Base-by-base conservation (phyloP, 78 protist genomes). In the Dictyostelium capitatum region DNA sequence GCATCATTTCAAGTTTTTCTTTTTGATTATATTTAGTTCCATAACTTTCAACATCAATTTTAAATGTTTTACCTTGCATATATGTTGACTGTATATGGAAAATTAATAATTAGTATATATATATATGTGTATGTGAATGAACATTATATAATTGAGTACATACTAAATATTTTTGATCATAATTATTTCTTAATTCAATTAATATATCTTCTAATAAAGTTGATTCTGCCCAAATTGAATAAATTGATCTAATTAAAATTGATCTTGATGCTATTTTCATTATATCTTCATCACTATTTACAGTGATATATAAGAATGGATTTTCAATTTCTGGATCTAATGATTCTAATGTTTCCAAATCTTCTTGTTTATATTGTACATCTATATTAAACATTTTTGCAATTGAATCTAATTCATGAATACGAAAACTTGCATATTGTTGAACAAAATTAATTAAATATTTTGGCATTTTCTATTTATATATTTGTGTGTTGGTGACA, bases 1-100 rank as follows among this genome's bases (percentile, higher is more conserved):
- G 37, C 80, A 90, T 90, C 56, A 67, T 90, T 3, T 25, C 67
- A 1, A 90, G 2, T 50, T 90, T 81, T n/a, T 81, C 78, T 37
- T 73, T 69, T 64, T 79, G 79, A 41, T 47, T 46, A 28, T 65
- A 67, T 82, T 80, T 78, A 48, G 23, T 90, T 2, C 95, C 95
- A 90, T 75, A 90, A 17, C 84, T 15, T 30, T 90, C 95, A 17
- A 90, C 73, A 7, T 77, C 87, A n/a, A 90, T 46, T 70, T 67
- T 90, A 79, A 67, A 90, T 28, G 64, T 65, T 50, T 90, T 90
- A 62, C 37, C 73, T 25, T 46, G 19, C 19, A 73, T 48, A 59
- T 67, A 90, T 20, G 23, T 56, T 72, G 82, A 9, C 83, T 57
- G 20, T 12, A n/a, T n/a, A 57, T 8, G 1, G 25, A 12, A 64